Evolutionary conservation across 441 rosid genomes (phyloP).

Genomic region (Jatropha multifida): DNA sequence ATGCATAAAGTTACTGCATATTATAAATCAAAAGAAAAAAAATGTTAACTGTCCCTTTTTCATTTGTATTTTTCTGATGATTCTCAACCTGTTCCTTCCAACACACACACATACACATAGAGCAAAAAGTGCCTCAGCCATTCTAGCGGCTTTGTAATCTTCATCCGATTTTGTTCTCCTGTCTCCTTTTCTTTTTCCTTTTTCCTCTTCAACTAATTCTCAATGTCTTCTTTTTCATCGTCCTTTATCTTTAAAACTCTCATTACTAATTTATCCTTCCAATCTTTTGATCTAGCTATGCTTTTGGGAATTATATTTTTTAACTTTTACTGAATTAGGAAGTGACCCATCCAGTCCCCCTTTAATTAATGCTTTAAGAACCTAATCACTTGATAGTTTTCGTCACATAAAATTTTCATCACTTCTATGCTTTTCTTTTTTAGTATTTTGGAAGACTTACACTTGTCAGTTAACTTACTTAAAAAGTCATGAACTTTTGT

Average conservation of each 20-base stretch:
- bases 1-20: too few relatives aligned
- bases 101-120: too few relatives aligned
- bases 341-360: neutral
- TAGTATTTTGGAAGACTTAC: neutral
- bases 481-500: slow-evolving; percentile 4
- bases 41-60: too few relatives aligned
- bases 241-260: neutral
- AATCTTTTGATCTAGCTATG: neutral
- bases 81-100: too few relatives aligned
- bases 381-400: neutral
- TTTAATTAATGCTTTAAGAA: neutral
- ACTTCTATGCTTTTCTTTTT: neutral
- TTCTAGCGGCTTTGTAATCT: neutral
- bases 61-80: neutral
- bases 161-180: neutral
- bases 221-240: neutral
- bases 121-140: neutral
- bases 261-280: neutral
- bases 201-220: neutral
- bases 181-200: neutral
- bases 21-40: too few relatives aligned
- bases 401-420: neutral
- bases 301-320: neutral
- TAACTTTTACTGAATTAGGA: neutral
- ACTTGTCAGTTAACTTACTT: neutral